Evolutionary conservation across 192 early-diverging fungal species (phyloP), one percentile per base, ranked within the genome.

Genomic region (Diversispora eburnea): DNA sequence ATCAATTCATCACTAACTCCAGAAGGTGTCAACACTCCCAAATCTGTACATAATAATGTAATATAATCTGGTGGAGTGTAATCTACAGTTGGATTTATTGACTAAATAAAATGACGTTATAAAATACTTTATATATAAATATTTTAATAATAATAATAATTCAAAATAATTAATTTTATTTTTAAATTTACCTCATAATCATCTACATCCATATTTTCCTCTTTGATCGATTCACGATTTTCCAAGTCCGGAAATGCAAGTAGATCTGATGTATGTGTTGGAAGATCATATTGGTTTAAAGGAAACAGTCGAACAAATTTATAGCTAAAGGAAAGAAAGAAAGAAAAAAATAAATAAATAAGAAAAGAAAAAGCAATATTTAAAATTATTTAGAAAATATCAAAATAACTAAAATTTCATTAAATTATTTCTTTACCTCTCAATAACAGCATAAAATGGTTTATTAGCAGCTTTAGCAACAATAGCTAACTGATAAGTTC

Each of bases 221-320:
- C 45, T 45, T 73, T 10, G 42, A 67, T 25, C 74, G 72, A 25
- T 22, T 33, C 13, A n/a, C 13, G 61, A 19, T 33, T n/a, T 73
- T 83, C 73, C 47, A 83, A 57, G 39, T 83, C 88, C 58, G 85
- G 86, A 81, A 91, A 89, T 49, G 87, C 78, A n/a, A 92, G 72
- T 43, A 91, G 80, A 46, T 90, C 88, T 39, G 88, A 84, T 5
- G 85, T 86, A 60, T 89, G 82, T 5, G 90, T 88, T 9, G 93
- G 93, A 20, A 99, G 85, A 78, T 99, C 96, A 74, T 93, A 90
- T 79, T 99, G 98, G 78, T 92, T 94, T 52, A 99, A 86, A 46
- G 98, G 98, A 74, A 94, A 99, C 48, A 96, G 76, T 70, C 91
- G 90, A 43, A 97, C 94, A 84, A 99, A 98, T 83, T 99, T 99